These are phyloP conservation scores for Fusarium nematophilum DNA, from an alignment of 2,329 filamentous ascomycete genomes.

Conservation along the genomic window DNA sequence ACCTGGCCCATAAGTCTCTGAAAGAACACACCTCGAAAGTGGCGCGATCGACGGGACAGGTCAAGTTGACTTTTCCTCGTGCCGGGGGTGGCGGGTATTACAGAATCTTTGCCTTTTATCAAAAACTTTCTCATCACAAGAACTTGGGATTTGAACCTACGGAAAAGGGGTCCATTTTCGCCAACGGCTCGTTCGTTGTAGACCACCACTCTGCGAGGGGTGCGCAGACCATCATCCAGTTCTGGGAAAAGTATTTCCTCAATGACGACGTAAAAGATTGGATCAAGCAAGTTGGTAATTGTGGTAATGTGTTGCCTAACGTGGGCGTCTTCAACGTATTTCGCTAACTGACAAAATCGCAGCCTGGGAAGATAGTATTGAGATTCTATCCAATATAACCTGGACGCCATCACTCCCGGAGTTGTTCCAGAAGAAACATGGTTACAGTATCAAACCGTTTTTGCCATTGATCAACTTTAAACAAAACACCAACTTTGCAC, in stretches of 20 bases:
- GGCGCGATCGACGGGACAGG: too few species aligned
- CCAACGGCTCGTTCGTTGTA: constrained; percentile 8
- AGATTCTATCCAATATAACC: constrained; percentile 1
- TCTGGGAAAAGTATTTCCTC: constrained; percentile 22
- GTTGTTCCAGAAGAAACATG: neutral
- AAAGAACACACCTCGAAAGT: neutral
- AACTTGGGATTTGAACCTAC: constrained; percentile 16
- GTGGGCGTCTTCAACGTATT: too few species aligned
- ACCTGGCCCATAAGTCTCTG: neutral
- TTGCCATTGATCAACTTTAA: constrained; percentile 2
- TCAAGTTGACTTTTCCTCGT: neutral
- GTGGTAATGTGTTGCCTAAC: too few species aligned
- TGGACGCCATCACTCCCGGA: neutral
- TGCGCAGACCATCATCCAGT: neutral
- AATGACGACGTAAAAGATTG: too few species aligned
- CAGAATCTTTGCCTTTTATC: constrained; percentile 12
- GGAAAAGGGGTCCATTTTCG: neutral
- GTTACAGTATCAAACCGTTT: neutral
- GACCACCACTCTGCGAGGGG: constrained; percentile 5
- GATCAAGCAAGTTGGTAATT: too few species aligned
- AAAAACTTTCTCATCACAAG: constrained; percentile 1
- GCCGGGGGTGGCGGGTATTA: neutral
- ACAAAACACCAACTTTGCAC: neutral
- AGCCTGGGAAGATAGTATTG: constrained; percentile 15
- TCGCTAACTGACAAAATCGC: neutral